Evolutionary conservation across 179 eudicot species (phyloP).

Genomic region (Drosera spatulata): DNA sequence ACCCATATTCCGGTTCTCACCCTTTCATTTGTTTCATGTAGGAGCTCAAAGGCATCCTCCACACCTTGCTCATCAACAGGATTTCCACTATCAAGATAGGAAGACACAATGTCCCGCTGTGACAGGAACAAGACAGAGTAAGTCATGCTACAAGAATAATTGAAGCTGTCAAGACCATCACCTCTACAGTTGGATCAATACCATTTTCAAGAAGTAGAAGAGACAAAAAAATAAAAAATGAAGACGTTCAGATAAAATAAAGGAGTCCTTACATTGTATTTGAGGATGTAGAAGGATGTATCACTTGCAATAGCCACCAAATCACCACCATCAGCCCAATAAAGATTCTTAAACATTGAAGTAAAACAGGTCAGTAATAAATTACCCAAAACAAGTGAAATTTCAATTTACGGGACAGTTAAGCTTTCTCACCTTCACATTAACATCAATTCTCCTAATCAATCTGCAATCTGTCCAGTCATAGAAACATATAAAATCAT

Average conservation of each 20-base stretch:
- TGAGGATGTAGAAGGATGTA: slow-evolving; percentile 85
- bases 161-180: no score
- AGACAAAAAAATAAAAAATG: neutral
- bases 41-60: slow-evolving; percentile 94
- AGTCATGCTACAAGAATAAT: no score
- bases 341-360: slow-evolving; percentile 53
- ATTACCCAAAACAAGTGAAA: neutral
- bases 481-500: slow-evolving; percentile 92
- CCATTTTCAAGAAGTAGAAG: no score
- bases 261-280: slow-evolving; percentile 62
- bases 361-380: slow-evolving; percentile 2
- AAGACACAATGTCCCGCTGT: slow-evolving; percentile 87
- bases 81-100: slow-evolving; percentile 80
- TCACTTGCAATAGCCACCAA: slow-evolving; percentile 95
- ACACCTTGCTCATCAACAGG: slow-evolving; percentile 81
- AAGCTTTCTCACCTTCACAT: slow-evolving; percentile 59
- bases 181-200: no score
- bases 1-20: slow-evolving; percentile 98
- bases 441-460: slow-evolving; percentile 85
- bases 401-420: neutral
- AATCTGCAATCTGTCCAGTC: slow-evolving; percentile 97
- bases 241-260: neutral
- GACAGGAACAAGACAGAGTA: no score
- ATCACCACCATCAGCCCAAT: slow-evolving; percentile 99
- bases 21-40: slow-evolving; percentile 88